Conservation (phyloP, 1,284 basidiomycete genomes). For the Mycosarcoma maydis region DNA sequence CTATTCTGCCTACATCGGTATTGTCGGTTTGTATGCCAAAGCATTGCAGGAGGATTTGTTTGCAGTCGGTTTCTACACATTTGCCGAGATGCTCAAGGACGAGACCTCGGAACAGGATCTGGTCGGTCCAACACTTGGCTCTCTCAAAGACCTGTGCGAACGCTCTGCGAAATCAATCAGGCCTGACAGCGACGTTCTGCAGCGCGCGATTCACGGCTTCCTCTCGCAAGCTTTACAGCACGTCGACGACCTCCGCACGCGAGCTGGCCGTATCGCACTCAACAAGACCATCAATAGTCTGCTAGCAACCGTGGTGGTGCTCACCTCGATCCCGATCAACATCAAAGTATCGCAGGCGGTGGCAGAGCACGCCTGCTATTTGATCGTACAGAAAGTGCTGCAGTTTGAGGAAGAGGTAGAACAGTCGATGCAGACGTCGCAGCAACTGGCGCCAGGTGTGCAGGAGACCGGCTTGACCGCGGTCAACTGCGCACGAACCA, state of each 20-base stretch:
- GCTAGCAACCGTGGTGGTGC: conserved; percentile 82
- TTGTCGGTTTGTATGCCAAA: conserved; percentile 74
- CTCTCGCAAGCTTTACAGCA: conserved; percentile 85
- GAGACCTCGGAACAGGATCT: conserved; percentile 55
- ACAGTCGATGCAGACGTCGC: conserved; percentile 25
- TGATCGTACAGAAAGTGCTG: conserved; percentile 79
- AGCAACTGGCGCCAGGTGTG: conserved; percentile 42
- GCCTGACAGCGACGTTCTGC: conserved; percentile 66
- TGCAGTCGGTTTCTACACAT: conserved; percentile 81
- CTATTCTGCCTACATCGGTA: conserved; percentile 75
- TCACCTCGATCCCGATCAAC: conserved; percentile 79
- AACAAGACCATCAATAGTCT: conserved; percentile 92
- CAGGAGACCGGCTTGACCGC: conserved; percentile 80
- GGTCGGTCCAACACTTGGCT: conserved; percentile 48
- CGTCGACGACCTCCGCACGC: conserved; percentile 81
- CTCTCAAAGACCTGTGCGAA: conserved; percentile 58
- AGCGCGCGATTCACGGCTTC: conserved; percentile 80
- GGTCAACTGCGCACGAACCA: conserved; percentile 84
- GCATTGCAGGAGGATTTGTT: conserved; percentile 77
- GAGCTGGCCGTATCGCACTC: conserved; percentile 76
- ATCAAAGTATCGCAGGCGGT: conserved; percentile 78
- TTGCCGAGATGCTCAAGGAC: conserved; percentile 73
- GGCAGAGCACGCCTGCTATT: conserved; percentile 83
- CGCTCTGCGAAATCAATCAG: conserved; percentile 55
- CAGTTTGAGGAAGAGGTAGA: conserved; percentile 73